A percentile compares a stretch with the other conserved stretches of the same genome.
Conservation (phyloP, 441 rosid genomes). For the Eruca vesicaria region DNA sequence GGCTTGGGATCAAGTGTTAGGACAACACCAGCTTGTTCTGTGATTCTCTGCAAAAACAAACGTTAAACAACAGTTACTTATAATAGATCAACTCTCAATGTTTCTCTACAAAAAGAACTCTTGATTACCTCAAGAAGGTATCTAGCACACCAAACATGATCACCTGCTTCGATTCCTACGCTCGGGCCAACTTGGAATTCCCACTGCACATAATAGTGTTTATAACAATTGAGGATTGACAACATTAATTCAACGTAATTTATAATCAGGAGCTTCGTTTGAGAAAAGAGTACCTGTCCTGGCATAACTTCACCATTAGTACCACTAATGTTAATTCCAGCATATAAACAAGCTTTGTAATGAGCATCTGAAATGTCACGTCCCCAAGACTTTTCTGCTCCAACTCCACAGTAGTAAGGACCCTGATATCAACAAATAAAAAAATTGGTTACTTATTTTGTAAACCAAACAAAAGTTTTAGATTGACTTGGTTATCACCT, state of each 20-base stretch:
- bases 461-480: neutral
- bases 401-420: constrained; percentile 97
- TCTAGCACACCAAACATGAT: constrained; percentile 93
- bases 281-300: constrained; percentile 69
- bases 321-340: constrained; percentile 91
- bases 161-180: constrained; percentile 94
- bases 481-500: constrained; percentile 47
- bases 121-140: constrained; percentile 84
- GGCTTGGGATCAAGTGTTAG: constrained; percentile 94
- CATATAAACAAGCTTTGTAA: constrained; percentile 95
- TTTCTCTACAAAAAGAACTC: neutral
- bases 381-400: constrained; percentile 93
- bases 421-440: constrained; percentile 51
- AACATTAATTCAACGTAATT: neutral
- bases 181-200: constrained; percentile 98
- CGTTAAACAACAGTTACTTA: constrained; percentile 8
- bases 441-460: neutral
- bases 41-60: constrained; percentile 71
- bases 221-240: neutral
- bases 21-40: constrained; percentile 96
- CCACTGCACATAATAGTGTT: constrained; percentile 59
- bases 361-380: constrained; percentile 99
- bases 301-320: constrained; percentile 99
- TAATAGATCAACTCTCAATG: neutral
- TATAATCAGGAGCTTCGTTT: neutral